Evolutionary conservation across 2,329 filamentous ascomycete species (phyloP).

Genomic region (Herpotrichia juniperi): DNA sequence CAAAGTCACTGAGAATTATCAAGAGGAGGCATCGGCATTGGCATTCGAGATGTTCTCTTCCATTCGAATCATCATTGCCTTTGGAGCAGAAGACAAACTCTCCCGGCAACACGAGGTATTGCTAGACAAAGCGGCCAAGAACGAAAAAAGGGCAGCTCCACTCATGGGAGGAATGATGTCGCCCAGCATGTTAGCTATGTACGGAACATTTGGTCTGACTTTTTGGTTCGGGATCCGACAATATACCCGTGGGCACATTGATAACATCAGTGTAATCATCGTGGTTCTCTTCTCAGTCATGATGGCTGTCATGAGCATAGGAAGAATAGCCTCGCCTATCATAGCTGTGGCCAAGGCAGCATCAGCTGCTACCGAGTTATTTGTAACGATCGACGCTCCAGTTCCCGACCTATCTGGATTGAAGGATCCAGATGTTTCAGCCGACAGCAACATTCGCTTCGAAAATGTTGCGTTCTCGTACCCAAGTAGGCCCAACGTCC

Average conservation of each 20-base stretch:
- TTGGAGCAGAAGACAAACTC: conserved; percentile 45
- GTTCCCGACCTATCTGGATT: conserved; percentile 34
- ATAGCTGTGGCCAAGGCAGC: conserved; percentile 44
- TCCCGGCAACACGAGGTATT: conserved; percentile 33
- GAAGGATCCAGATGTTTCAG: conserved; percentile 41
- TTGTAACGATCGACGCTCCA: conserved; percentile 43
- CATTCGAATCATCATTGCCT: conserved; percentile 44
- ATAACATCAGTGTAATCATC: conserved; percentile 39
- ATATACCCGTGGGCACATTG: conserved; percentile 35
- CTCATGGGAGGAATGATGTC: conserved; percentile 42
- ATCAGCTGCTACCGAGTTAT: conserved; percentile 42
- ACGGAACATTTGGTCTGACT: conserved; percentile 44
- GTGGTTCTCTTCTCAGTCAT: conserved; percentile 49
- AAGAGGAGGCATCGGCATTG: conserved; percentile 43
- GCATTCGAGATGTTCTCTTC: conserved; percentile 48
- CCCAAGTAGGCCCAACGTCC: conserved; percentile 62
- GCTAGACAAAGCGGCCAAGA: conserved; percentile 33
- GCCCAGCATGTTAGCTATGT: conserved; percentile 42
- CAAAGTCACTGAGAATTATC: conserved; percentile 35
- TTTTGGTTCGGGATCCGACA: conserved; percentile 49
- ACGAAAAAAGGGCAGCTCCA: conserved; percentile 34
- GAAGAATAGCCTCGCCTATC: conserved; percentile 36
- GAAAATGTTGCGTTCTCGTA: conserved; percentile 46
- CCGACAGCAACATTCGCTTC: conserved; percentile 42
- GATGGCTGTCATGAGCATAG: conserved; percentile 43